Conservation (phyloP, 2,329 filamentous ascomycete genomes). For the Claviceps quebecensis region DNA sequence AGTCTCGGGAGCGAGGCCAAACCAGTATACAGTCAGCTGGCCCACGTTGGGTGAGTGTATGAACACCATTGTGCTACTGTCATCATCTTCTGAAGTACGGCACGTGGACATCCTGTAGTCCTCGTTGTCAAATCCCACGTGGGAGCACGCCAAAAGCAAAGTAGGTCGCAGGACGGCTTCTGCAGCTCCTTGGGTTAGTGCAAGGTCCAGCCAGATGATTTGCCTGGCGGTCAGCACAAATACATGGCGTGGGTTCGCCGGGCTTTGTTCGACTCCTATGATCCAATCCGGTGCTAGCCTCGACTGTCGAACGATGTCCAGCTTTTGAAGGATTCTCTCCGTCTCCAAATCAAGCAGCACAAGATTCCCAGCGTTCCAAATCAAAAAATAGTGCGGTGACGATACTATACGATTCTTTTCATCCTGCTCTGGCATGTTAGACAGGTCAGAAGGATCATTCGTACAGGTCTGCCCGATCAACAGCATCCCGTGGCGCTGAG, state of each 20-base stretch:
- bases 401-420: background rate
- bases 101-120: conserved; percentile 18
- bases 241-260: conserved; percentile 31
- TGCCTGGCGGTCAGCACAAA: conserved; percentile 44
- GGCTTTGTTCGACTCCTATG: conserved; percentile 39
- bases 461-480: conserved; percentile 21
- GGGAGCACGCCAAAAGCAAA: conserved; percentile 17
- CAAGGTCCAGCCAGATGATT: conserved; percentile 35
- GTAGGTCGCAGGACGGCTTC: conserved; percentile 8
- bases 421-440: conserved; percentile 6
- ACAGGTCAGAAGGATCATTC: conserved; percentile 11
- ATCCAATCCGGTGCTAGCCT: conserved; percentile 26
- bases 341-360: conserved; percentile 23
- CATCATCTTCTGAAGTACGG: conserved; percentile 10
- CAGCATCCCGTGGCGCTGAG: conserved; percentile 28
- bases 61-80: conserved; percentile 17
- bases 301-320: conserved; percentile 14
- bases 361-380: conserved; percentile 24
- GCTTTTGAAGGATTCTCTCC: conserved; percentile 14
- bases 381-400: conserved; percentile 14
- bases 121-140: conserved; percentile 13
- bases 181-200: conserved; percentile 3
- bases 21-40: conserved; percentile 24
- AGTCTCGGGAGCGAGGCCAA: conserved; percentile 12
- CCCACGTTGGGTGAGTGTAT: conserved; percentile 17